Base-by-base conservation (phyloP, 371 early-diverging fungal species). In the Dinochytrium kinnereticum region DNA sequence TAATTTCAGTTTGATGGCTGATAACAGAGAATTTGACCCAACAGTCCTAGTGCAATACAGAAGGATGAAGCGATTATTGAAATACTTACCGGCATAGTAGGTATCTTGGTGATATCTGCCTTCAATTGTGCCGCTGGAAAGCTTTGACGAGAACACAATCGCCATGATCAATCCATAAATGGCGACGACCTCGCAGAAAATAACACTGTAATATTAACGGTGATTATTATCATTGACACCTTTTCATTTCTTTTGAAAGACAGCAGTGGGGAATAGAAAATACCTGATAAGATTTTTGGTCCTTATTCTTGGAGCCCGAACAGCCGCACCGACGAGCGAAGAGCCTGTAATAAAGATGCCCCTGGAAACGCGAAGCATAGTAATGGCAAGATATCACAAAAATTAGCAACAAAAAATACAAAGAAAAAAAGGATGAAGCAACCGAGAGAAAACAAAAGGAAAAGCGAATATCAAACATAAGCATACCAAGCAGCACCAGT, bases 141-240 rank as follows among this genome's bases (percentile, higher is more conserved):
- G 80, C 81, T 96, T 96, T 26, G 94, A 87, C 5, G 93, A 91
- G 79, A 96, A 96, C 59, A 98, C 95, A 76, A 98, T 97, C 53
- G 97, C 95, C 90, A 97, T 95, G 78, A 98, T 97, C 65, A 98
- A 90, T 71, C 98, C 98, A 81, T 98, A 98, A 76, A 98, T 98
- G 73, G 97, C 98, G 10, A 98, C 98, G 73, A 96, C 98, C 86
- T 98, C 98, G 86, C 98, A 98, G 78, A 98, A 97, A 84, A 97
- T 96, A 72, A 98, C 95, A 74, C 95, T 81, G 10, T 53, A n/a
- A n/a, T n/a, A n/a, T n/a, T n/a, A n/a, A n/a, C n/a, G n/a, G n/a
- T n/a, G n/a, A n/a, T 53, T 24, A 53, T 5, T 50, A 2, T 51
- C 3, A 34, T 36, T 59, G n/a, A 40, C 5, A 15, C 15, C 2